Evolutionary conservation across 1,284 basidiomycete genomes (phyloP).

Genomic region (Puccinia polysora): DNA sequence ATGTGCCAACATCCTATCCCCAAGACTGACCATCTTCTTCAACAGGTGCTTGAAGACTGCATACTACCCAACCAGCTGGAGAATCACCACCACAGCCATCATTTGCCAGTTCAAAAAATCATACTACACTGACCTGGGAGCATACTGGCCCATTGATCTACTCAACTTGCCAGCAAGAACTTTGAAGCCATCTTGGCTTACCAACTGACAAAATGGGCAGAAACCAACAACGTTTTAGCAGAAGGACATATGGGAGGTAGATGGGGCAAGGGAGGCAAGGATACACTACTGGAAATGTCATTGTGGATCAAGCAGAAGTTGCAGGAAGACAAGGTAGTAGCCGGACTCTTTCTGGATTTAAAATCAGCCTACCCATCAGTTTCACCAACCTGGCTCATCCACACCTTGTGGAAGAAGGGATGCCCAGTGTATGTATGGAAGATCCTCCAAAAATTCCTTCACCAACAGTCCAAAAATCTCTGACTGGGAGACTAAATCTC

Average conservation of each 20-base stretch:
- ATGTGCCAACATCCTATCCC: no score
- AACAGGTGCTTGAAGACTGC: not conserved
- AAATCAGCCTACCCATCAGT: slow-evolving; percentile 31
- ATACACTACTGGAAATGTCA: not conserved
- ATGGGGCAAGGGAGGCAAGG: not conserved
- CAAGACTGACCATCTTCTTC: not conserved
- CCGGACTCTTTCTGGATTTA: slow-evolving; percentile 19
- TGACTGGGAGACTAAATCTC: slow-evolving; percentile 11
- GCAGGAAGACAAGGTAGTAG: not conserved
- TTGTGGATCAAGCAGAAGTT: not conserved
- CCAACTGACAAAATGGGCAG: not conserved
- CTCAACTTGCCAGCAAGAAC: not conserved
- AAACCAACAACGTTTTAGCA: not conserved
- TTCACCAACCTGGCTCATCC: not conserved
- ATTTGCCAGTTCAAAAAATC: not conserved
- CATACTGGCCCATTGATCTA: slow-evolving; percentile 1
- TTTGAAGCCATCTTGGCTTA: not conserved
- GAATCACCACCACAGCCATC: slow-evolving; percentile 1
- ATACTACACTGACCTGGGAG: not conserved
- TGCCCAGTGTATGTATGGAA: not conserved
- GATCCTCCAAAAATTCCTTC: slow-evolving; percentile 5
- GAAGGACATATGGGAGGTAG: slow-evolving; percentile 4
- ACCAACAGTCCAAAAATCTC: not conserved
- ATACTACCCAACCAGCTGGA: slow-evolving; percentile 4
- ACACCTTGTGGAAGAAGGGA: not conserved